phyloP scores from a whole-genome alignment of 73 alveolate genomes.

The Tetrahymena malaccensis region DNA sequence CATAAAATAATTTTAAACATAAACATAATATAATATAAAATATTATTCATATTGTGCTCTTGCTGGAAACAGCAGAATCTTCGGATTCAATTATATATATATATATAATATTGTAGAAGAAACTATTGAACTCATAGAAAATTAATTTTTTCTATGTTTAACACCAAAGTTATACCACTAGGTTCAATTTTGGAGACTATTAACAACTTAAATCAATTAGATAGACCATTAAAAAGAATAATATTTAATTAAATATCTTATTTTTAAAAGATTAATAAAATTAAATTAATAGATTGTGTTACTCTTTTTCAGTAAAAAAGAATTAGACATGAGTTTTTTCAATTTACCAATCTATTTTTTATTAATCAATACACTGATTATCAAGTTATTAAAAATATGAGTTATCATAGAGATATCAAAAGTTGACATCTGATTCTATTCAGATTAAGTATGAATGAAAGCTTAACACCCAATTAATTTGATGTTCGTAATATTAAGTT shows the following conservation, averaged over 20 bases:
- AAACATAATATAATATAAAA: too few relatives aligned
- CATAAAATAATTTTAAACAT: too few relatives aligned
- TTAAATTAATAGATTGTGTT: conserved; percentile 42
- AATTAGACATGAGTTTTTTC: conserved; percentile 72
- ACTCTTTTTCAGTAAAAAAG: conserved; percentile 70
- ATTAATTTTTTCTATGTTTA: conserved; percentile 58
- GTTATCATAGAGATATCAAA: conserved; percentile 18
- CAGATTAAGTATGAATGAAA: conserved; percentile 48
- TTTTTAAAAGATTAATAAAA: conserved; percentile 74
- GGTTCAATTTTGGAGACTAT: conserved; percentile 83
- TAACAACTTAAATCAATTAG: conserved; percentile 63
- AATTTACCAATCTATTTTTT: conserved; percentile 65
- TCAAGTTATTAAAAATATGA: conserved; percentile 1
- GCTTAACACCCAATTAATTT: conserved; percentile 50
- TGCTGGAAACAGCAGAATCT: too few relatives aligned
- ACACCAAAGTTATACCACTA: conserved; percentile 53
- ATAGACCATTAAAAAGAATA: conserved; percentile 42
- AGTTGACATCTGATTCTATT: conserved; percentile 53
- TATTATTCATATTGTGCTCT: too few relatives aligned
- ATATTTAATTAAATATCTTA: conserved; percentile 64
- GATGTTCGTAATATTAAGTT: conserved; percentile 63
- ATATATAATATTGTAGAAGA: conserved; percentile 88
- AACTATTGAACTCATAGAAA: conserved; percentile 86
- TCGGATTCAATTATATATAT: too few relatives aligned
- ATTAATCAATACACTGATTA: conserved; percentile 44